These are phyloP conservation scores for Aeschynomene evenia DNA, from an alignment of 306 rosid genomes.

Conservation along the genomic window DNA sequence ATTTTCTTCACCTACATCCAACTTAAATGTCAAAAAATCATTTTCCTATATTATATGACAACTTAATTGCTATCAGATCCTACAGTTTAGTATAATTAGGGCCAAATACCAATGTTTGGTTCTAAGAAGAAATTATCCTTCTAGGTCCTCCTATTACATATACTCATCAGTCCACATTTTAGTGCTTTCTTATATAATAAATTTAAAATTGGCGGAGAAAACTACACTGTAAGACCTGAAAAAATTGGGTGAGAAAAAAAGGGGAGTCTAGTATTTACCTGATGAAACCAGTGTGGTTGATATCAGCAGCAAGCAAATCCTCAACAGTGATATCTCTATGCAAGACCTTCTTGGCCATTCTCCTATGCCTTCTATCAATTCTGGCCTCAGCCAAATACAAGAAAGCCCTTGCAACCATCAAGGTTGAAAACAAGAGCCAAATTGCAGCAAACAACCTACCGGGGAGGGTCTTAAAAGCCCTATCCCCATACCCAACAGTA, in stretches of 20 bases:
- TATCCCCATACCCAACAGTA: slow-evolving; percentile 83
- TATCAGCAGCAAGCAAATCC: slow-evolving; percentile 77
- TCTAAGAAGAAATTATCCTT: neutral
- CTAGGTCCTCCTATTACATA: too few relatives aligned
- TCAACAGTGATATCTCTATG: slow-evolving; percentile 72
- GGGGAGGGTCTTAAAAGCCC: slow-evolving; percentile 62
- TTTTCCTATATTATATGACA: neutral
- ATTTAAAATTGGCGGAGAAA: neutral
- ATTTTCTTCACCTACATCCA: too few relatives aligned
- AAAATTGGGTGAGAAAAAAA: neutral
- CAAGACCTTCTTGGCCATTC: slow-evolving; percentile 59
- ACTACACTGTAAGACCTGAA: neutral
- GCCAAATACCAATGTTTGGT: neutral
- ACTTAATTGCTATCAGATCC: neutral
- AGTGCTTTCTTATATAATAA: neutral
- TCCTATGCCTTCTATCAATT: slow-evolving; percentile 69
- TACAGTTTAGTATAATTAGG: neutral
- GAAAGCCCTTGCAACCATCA: slow-evolving; percentile 81
- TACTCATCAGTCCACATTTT: neutral
- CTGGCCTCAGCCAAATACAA: slow-evolving; percentile 77
- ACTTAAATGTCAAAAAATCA: too few relatives aligned
- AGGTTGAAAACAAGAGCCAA: slow-evolving; percentile 76
- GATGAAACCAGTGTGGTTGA: slow-evolving; percentile 74
- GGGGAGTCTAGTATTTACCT: slow-evolving; percentile 48
- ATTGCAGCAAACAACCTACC: slow-evolving; percentile 74